phyloP scores from a whole-genome alignment of 2,329 filamentous ascomycete genomes.

The Seiridium unicorne region DNA sequence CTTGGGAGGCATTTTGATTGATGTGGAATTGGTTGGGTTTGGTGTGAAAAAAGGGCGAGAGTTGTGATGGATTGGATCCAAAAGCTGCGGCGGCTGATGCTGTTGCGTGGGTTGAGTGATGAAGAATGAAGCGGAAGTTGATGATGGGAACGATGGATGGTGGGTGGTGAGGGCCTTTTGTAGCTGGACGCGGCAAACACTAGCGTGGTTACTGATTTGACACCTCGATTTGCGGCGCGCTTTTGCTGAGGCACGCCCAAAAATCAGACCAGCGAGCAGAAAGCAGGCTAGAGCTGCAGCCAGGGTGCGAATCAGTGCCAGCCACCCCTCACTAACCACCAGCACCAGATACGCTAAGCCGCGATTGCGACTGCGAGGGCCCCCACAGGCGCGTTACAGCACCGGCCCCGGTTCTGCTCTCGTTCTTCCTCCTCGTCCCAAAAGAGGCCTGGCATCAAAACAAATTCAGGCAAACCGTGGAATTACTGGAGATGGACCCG shows the following conservation, averaged over 20 bases:
- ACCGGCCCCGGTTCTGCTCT: too few species aligned
- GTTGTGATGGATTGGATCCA: conserved; percentile 20
- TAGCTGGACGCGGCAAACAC: conserved; percentile 55
- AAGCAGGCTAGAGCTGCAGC: neutral
- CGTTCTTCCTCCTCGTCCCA: too few species aligned
- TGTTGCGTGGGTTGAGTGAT: conserved; percentile 28
- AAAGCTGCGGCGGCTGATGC: conserved; percentile 19
- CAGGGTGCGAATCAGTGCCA: neutral
- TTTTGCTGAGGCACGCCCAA: conserved; percentile 7
- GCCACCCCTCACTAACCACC: neutral
- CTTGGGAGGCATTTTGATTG: conserved; percentile 89
- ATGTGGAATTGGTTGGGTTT: conserved; percentile 18
- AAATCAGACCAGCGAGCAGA: neutral
- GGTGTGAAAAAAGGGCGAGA: conserved; percentile 12
- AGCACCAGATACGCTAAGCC: too few species aligned
- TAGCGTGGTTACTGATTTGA: conserved; percentile 57
- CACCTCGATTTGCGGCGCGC: conserved; percentile 8
- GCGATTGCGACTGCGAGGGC: too few species aligned
- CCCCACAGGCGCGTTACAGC: too few species aligned
- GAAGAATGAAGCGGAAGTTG: conserved; percentile 36
- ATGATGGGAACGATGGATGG: conserved; percentile 42
- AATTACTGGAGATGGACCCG: too few species aligned
- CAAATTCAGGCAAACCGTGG: too few species aligned
- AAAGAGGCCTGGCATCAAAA: too few species aligned
- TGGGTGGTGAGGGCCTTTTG: conserved; percentile 58